phyloP scores from a whole-genome alignment of 331 rosid species.

The Malus hybrid region DNA sequence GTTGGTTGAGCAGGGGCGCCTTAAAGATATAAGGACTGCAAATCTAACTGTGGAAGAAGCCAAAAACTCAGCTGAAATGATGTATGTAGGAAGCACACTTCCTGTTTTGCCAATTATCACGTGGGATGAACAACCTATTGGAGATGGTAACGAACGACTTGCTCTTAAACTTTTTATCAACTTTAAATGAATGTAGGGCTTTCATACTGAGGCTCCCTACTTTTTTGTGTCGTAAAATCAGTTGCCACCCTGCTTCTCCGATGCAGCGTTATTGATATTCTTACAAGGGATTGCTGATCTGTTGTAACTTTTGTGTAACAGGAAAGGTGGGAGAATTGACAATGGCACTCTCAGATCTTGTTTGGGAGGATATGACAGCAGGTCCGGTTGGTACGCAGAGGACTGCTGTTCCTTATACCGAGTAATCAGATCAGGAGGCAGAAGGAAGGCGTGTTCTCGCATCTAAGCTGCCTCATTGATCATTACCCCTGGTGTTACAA shows the following conservation, averaged over 20 bases:
- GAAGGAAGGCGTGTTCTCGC: slow-evolving; percentile 12
- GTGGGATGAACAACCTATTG: slow-evolving; percentile 80
- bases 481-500: background rate
- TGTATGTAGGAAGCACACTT: slow-evolving; percentile 89
- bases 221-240: background rate
- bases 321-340: slow-evolving; percentile 80
- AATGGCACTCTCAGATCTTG: slow-evolving; percentile 66
- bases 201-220: background rate
- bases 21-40: slow-evolving; percentile 39
- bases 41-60: slow-evolving; percentile 59
- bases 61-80: slow-evolving; percentile 75
- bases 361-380: slow-evolving; percentile 80
- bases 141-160: slow-evolving; percentile 42
- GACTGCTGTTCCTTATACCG: slow-evolving; percentile 40
- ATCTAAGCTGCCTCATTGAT: slow-evolving; percentile 3
- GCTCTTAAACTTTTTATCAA: background rate
- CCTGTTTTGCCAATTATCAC: slow-evolving; percentile 65
- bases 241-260: background rate
- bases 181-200: background rate
- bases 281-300: background rate
- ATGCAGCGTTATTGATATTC: background rate
- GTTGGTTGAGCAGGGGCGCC: slow-evolving; percentile 51
- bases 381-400: slow-evolving; percentile 57
- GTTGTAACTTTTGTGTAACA: slow-evolving; percentile 17
- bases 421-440: slow-evolving; percentile 1